Base-by-base conservation (phyloP, 1,284 basidiomycete species). In the Meripilus lineatus region DNA sequence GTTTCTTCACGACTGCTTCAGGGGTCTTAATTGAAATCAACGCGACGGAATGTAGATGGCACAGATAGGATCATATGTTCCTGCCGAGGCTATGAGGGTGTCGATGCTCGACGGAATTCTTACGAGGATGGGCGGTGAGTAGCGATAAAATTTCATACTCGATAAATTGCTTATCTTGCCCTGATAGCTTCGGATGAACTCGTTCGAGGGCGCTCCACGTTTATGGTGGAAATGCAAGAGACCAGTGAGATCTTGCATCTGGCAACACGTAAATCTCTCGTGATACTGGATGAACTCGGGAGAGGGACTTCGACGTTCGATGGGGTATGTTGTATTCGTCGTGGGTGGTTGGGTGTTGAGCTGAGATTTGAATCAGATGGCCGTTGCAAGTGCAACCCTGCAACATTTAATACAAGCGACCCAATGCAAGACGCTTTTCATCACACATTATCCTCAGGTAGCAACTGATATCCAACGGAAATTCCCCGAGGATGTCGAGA, bases 171-270 rank as follows among this genome's bases (percentile, higher is more conserved):
- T 14, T n/a, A 8, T 13, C 33, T 25, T 10, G n/a, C 26, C 4
- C 13, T 13, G 23, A 20, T 47, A 88, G 93, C 93, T 1, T 85
- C 82, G 4, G 94, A 97, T 58, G 89, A 94, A 50, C 65, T 97
- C 25, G 77, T 82, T 2, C 72, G 84, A 26, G 91, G 91, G 0
- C 81, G 90, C 18, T 92, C 89, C 1, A 97, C 93, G 0, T 95
- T 94, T 58, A 93, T 96, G 92, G 89, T 96, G 1, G 95, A 99
- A 66, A 85, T 98, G 70, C 75, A 84, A 6, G 94, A 98, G 63
- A 97, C 94, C 0, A 88, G 85, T 54, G 90, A 96, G 51, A 94
- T 98, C 45, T 65, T 98, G 14, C 74, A 79, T 32, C 72, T 78
- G 13, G 84, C 88, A 1, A 88, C 89, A 0, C 63, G 72, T 10